Evolutionary conservation across 441 rosid genomes (phyloP), one percentile per base, ranked within the genome.

Genomic region (Flueggea neowawraea): DNA sequence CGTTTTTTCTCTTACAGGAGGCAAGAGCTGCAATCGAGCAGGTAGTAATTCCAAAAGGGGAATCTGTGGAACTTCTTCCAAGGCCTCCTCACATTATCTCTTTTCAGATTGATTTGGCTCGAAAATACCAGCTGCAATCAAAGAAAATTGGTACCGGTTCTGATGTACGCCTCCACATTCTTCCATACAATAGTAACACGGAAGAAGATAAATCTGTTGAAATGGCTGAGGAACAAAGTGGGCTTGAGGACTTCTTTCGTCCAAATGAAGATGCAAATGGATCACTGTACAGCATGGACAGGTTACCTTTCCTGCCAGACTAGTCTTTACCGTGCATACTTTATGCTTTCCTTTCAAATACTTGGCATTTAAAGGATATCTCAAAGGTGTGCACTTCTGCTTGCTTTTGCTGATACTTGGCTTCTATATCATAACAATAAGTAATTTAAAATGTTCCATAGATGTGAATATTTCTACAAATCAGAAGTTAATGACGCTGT

Each of bases 51-150:
- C 98, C 97, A 0, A 96, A 93, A 49, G 96, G 96, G 67, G 98
- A 90, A 74, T 87, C 96, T 0, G 98, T 90, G 63, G 98, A 93
- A 81, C 98, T 93, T 72, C 98, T 93, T 52, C 98, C 97, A 0
- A 79, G 96, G 67, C 67, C 91, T 41, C 87, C 95, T 1, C 91
- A 90, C 60, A 94, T 90, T 65, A 74, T 94, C 10, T 93, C 89
- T 10, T 78, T 87, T 60, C 97, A 94, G 62, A 85, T 94, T 14
- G 85, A 90, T 80, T 89, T 94, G 36, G 96, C 90, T 16, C 84
- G 84, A 71, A 87, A 96, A 76, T 94, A 90, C 71, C 93, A 87
- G 63, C 74, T 94, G 63, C 67, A 88, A 4, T 97, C 89, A 39
- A 97, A 88, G 75, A 90, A 88, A 69, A 82, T 92, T 13, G 97